Percentiles rank a stretch among this genome's conserved stretches.
These are phyloP conservation scores for Globisporangium abappressorium DNA, from an alignment of 352 stramenopile genomes.

Conservation along the genomic window DNA sequence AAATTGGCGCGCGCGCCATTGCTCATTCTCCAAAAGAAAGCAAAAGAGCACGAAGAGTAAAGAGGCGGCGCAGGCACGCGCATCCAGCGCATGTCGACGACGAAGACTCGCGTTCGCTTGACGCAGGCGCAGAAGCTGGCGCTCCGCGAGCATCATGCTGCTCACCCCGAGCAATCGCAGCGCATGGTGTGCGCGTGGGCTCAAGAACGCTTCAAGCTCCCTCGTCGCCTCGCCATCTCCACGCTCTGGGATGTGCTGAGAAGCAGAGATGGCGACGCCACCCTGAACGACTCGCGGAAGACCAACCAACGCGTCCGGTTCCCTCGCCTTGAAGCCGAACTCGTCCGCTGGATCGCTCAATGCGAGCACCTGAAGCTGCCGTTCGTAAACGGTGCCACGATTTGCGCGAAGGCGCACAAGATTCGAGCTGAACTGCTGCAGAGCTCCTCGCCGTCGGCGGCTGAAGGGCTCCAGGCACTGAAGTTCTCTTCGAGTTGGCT, in stretches of 20 bases:
- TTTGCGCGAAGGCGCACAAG: background rate
- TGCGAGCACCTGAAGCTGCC: background rate
- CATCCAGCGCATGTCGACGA: no score
- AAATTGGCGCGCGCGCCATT: background rate
- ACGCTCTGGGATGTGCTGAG: constrained; percentile 1
- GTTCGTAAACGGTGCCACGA: background rate
- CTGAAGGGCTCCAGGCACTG: background rate
- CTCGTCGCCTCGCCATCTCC: background rate
- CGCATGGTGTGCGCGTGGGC: background rate
- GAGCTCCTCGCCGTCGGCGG: background rate
- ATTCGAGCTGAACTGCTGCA: background rate
- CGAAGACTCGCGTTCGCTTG: no score
- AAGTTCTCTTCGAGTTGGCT: constrained; percentile 2
- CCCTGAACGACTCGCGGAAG: background rate
- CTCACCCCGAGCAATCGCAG: background rate
- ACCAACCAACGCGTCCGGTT: background rate
- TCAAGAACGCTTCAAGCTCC: constrained; percentile 2
- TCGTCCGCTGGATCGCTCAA: background rate
- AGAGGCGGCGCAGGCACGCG: no score
- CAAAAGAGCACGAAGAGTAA: background rate
- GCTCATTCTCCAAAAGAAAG: constrained; percentile 4
- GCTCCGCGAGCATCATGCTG: background rate
- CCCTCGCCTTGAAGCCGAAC: background rate
- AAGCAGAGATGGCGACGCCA: background rate
- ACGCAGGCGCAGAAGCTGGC: no score